Evolutionary conservation across 2,329 filamentous ascomycete genomes (phyloP).

Genomic region (Aureobasidium sp.): DNA sequence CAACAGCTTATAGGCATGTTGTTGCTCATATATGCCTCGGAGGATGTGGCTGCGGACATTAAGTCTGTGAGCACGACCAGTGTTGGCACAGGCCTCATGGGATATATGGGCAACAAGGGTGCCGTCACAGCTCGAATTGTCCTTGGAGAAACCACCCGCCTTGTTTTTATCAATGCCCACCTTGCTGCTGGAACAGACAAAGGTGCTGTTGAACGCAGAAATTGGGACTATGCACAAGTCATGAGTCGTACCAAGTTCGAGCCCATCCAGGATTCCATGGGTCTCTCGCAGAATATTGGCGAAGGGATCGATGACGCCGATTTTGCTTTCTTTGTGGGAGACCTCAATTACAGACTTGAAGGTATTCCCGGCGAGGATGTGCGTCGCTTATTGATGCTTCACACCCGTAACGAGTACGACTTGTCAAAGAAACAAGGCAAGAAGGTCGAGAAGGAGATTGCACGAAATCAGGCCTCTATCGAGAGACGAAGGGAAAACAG

Average conservation of each 20-base stretch:
- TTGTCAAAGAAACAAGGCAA: conserved; percentile 32
- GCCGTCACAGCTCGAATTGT: conserved; percentile 75
- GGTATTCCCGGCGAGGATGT: conserved; percentile 87
- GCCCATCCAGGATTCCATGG: conserved; percentile 59
- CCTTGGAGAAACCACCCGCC: conserved; percentile 77
- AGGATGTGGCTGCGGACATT: conserved; percentile 64
- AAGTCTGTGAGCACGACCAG: conserved; percentile 74
- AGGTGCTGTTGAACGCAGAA: conserved; percentile 68
- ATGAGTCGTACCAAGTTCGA: conserved; percentile 68
- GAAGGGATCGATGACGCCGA: conserved; percentile 80
- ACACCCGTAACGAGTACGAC: conserved; percentile 72
- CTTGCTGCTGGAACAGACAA: conserved; percentile 80
- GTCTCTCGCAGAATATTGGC: conserved; percentile 50
- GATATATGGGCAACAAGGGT: conserved; percentile 95
- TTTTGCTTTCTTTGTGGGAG: conserved; percentile 92
- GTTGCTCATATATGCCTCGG: conserved; percentile 77
- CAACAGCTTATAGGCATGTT: conserved; percentile 84
- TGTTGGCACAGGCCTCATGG: conserved; percentile 82
- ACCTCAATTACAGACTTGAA: conserved; percentile 89
- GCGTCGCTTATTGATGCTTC: conserved; percentile 71
- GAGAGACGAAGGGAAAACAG: conserved; percentile 2
- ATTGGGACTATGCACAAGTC: conserved; percentile 85
- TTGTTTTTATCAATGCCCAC: conserved; percentile 89
- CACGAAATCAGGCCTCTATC: conserved; percentile 7
- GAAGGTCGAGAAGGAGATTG: conserved; percentile 31